Evolutionary conservation across 495 filamentous ascomycete species (phyloP).

Genomic region (Penicillium bialowiezense): DNA sequence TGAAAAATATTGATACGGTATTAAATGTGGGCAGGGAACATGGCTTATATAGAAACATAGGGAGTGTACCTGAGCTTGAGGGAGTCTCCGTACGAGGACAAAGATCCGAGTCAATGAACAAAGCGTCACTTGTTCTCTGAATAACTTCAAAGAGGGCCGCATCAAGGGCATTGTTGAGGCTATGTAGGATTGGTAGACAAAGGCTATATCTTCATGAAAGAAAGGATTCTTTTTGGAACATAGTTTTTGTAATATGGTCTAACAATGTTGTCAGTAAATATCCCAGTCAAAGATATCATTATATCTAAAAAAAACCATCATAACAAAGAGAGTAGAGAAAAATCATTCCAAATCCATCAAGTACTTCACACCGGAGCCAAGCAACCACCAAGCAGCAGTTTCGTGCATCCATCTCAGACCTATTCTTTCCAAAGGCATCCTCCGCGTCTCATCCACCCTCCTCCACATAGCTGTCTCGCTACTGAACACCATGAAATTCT

Average conservation of each 20-base stretch:
- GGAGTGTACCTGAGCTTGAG: too few relatives aligned
- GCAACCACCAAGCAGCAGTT: constrained; percentile 37
- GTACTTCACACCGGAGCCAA: constrained; percentile 38
- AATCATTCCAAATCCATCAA: constrained; percentile 22
- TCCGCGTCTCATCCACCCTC: constrained; percentile 11
- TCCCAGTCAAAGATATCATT: neutral
- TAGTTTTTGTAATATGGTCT: too few relatives aligned
- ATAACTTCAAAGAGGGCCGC: neutral
- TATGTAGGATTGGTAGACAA: neutral
- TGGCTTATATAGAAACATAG: too few relatives aligned
- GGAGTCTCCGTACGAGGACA: neutral
- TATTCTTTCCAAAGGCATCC: constrained; percentile 31
- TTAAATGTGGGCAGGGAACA: too few relatives aligned
- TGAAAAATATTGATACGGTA: neutral
- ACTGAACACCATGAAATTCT: constrained; percentile 19
- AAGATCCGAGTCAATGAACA: constrained; percentile 1
- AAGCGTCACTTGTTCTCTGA: neutral
- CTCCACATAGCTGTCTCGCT: constrained; percentile 40
- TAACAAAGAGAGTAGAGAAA: neutral
- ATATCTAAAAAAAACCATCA: neutral
- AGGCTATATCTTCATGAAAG: neutral
- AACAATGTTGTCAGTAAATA: neutral
- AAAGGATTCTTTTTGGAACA: too few relatives aligned
- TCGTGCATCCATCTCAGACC: constrained; percentile 34
- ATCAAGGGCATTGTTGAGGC: neutral